These are phyloP conservation scores for Pythium monospermum DNA, from an alignment of 352 stramenopile genomes.

Conservation along the genomic window DNA sequence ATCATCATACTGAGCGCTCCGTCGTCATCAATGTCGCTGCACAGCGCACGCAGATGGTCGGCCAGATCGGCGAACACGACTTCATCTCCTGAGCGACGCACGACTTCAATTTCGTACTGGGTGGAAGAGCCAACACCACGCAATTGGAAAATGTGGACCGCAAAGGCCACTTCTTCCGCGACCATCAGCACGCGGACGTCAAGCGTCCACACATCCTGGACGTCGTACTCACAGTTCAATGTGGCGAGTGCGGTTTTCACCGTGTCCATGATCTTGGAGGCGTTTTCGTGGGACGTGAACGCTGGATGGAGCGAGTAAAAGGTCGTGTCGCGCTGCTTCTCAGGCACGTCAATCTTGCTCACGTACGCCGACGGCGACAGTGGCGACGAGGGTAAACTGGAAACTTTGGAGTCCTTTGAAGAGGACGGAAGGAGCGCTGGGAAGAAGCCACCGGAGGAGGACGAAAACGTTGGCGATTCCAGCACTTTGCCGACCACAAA, in stretches of 20 bases:
- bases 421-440: slow-evolving; percentile 8
- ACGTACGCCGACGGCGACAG: slow-evolving; percentile 39
- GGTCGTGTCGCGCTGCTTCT: slow-evolving; percentile 40
- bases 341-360: slow-evolving; percentile 36
- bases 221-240: slow-evolving; percentile 37
- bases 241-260: slow-evolving; percentile 28
- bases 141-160: slow-evolving; percentile 42
- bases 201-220: slow-evolving; percentile 37
- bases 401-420: too few relatives aligned
- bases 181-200: slow-evolving; percentile 54
- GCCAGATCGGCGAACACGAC: slow-evolving; percentile 46
- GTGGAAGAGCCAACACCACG: slow-evolving; percentile 4
- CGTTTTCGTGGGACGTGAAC: slow-evolving; percentile 37
- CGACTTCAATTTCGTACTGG: slow-evolving; percentile 60
- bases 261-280: slow-evolving; percentile 47
- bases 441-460: slow-evolving; percentile 19
- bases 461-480: slow-evolving; percentile 8
- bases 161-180: slow-evolving; percentile 61
- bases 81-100: slow-evolving; percentile 43
- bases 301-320: slow-evolving; percentile 51
- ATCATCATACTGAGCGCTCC: slow-evolving; percentile 32
- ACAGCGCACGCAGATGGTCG: slow-evolving; percentile 48
- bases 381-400: too few relatives aligned
- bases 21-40: slow-evolving; percentile 55
- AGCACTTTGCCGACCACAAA: slow-evolving; percentile 24